Evolutionary conservation across 176 grass and related monocot genomes (phyloP).

Genomic region (Ananas comosus): DNA sequence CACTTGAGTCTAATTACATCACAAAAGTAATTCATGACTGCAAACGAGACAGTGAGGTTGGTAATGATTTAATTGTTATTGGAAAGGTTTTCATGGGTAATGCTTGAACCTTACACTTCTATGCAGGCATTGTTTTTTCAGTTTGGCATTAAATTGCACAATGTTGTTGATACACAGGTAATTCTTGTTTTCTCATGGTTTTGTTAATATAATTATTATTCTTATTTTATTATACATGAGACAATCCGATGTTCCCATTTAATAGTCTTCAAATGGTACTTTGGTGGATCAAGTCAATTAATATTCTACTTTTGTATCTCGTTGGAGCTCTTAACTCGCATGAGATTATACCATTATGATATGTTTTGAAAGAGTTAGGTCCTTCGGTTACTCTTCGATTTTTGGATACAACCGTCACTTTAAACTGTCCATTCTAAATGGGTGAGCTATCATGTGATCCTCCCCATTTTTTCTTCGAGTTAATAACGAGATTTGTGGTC

Average conservation of each 20-base stretch:
- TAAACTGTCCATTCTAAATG: background rate
- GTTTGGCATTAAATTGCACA: conserved; percentile 91
- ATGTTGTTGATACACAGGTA: conserved; percentile 98
- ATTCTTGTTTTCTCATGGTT: background rate
- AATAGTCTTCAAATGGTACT: background rate
- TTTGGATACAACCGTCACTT: background rate
- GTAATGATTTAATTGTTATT: conserved; percentile 2
- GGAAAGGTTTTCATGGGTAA: conserved; percentile 4
- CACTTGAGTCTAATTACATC: conserved; percentile 73
- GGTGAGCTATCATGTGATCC: background rate
- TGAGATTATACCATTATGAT: no score
- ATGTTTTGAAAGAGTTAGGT: no score
- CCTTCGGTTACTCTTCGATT: background rate
- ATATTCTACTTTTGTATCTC: no score
- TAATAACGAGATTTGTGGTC: background rate
- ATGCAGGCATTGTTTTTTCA: conserved; percentile 95
- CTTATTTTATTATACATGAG: background rate
- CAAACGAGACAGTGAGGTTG: conserved; percentile 95
- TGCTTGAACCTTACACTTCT: conserved; percentile 12
- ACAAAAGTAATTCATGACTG: conserved; percentile 97
- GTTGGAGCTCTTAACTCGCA: no score
- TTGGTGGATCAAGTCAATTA: no score
- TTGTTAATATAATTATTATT: background rate
- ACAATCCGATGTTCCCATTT: background rate
- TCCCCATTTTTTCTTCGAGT: background rate